phyloP scores from a whole-genome alignment of 495 filamentous ascomycete species.

The Penicillium ucsense region DNA sequence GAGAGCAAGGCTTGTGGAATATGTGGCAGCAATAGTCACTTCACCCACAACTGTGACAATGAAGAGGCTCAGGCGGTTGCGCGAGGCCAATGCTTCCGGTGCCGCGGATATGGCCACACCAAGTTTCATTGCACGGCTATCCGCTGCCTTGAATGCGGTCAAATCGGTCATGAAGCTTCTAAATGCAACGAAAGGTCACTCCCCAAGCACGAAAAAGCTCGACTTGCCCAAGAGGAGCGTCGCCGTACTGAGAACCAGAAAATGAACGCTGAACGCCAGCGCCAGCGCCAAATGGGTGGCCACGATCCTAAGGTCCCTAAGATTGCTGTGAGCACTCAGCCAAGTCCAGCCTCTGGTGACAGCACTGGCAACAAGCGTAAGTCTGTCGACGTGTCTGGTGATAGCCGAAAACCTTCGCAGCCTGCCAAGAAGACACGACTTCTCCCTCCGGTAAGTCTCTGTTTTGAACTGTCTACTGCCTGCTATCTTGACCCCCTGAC shows the following conservation, averaged over 20 bases:
- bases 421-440: no score
- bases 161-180: constrained; percentile 29
- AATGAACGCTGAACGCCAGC: constrained; percentile 28
- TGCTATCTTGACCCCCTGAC: no score
- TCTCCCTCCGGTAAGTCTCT: no score
- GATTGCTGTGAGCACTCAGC: constrained; percentile 24
- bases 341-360: constrained; percentile 4
- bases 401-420: no score
- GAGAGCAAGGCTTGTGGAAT: constrained; percentile 30
- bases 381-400: no score
- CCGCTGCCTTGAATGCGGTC: constrained; percentile 39
- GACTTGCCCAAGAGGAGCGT: constrained; percentile 25
- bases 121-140: constrained; percentile 27
- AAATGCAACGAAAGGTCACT: constrained; percentile 27
- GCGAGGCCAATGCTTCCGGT: constrained; percentile 35
- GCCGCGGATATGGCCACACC: constrained; percentile 30
- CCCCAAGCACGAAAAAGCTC: constrained; percentile 24
- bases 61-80: constrained; percentile 25
- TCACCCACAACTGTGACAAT: constrained; percentile 41
- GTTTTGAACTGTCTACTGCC: no score
- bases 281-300: constrained; percentile 31
- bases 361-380: constrained; percentile 34
- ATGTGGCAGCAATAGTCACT: constrained; percentile 41
- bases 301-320: constrained; percentile 40
- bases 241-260: constrained; percentile 21